phyloP scores from a whole-genome alignment of 495 filamentous ascomycete genomes.

The Neurospora sp. region DNA sequence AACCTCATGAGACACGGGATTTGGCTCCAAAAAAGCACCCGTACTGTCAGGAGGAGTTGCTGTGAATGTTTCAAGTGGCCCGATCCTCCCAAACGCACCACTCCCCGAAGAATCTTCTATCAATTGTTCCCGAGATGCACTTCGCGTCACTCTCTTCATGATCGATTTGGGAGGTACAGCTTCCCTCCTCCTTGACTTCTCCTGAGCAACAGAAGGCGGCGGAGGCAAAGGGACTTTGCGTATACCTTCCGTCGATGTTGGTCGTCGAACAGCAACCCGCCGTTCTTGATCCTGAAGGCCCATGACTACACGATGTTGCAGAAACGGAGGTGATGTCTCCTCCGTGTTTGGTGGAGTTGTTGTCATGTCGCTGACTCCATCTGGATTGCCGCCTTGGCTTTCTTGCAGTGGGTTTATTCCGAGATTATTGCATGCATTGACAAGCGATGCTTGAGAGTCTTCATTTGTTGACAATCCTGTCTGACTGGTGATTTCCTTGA shows the following conservation, averaged over 20 bases:
- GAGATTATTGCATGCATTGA: not conserved
- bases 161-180: conserved; percentile 23
- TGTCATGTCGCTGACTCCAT: not conserved
- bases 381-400: not conserved
- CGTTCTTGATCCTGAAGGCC: conserved; percentile 7
- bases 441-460: not conserved
- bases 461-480: not conserved
- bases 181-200: conserved; percentile 25
- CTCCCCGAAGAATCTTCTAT: not conserved
- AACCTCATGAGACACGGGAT: not conserved
- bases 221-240: not conserved
- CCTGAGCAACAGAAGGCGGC: conserved; percentile 27
- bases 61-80: not conserved
- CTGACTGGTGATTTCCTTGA: not conserved
- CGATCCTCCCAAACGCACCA: conserved; percentile 2
- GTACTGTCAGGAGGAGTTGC: not conserved
- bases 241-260: conserved; percentile 13
- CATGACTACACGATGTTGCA: not conserved
- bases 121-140: not conserved
- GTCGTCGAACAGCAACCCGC: conserved; percentile 30
- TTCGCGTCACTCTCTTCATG: conserved; percentile 24
- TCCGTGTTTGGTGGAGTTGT: not conserved
- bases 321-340: not conserved
- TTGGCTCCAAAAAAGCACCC: not conserved
- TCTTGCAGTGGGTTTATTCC: not conserved